phyloP scores from a whole-genome alignment of 495 filamentous ascomycete species.

The Penicillium steckii region DNA sequence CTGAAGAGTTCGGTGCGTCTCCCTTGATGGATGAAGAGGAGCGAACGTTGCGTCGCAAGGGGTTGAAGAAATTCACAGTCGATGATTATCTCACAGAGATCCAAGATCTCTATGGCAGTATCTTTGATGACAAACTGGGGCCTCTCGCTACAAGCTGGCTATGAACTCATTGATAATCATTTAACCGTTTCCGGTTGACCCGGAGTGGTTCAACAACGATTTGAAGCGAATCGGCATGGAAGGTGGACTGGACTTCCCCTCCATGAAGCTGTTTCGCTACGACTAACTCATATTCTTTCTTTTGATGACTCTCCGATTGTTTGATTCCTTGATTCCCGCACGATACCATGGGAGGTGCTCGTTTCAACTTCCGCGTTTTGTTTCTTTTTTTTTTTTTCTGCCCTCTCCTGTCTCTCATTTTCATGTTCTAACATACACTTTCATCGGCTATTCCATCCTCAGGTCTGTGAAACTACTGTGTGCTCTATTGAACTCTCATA shows the following conservation, averaged over 20 bases:
- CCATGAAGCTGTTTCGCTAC: constrained; percentile 11
- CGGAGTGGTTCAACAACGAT: constrained; percentile 22
- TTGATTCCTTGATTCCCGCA: constrained; percentile 20
- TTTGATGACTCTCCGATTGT: constrained; percentile 18
- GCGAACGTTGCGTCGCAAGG: constrained; percentile 58
- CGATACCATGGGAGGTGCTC: constrained; percentile 31
- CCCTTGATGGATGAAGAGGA: constrained; percentile 73
- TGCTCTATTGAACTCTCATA: not conserved
- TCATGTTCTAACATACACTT: not conserved
- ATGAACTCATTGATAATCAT: constrained; percentile 22
- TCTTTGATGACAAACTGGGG: constrained; percentile 46
- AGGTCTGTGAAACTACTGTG: not conserved
- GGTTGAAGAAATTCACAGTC: constrained; percentile 71
- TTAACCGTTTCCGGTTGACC: constrained; percentile 22
- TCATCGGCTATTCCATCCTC: not conserved
- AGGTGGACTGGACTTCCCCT: constrained; percentile 23
- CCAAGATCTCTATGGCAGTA: constrained; percentile 59
- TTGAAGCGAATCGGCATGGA: not conserved
- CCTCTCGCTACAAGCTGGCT: constrained; percentile 43
- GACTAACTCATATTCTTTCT: constrained; percentile 33
- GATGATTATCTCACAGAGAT: constrained; percentile 87
- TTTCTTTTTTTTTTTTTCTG: not conserved
- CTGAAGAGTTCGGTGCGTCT: constrained; percentile 74
- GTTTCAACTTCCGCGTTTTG: constrained; percentile 13
- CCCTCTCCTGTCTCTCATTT: constrained; percentile 5